Evolutionary conservation across 768 basidiomycete species (phyloP).

Genomic region (Amylocystis lapponica): DNA sequence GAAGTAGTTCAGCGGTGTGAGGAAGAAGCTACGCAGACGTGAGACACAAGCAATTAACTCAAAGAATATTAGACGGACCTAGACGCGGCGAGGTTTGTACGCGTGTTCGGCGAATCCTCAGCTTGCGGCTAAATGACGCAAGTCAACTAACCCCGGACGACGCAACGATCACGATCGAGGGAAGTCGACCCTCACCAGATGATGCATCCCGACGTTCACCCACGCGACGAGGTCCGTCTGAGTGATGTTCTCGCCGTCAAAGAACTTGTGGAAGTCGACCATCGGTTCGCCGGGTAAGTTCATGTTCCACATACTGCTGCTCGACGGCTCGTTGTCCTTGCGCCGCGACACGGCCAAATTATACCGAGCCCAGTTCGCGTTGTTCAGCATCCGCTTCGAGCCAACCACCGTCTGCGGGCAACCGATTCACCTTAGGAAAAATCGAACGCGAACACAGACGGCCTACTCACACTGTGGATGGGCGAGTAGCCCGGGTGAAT

Average conservation of each 20-base stretch:
- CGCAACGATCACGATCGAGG: background rate
- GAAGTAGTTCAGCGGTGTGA: conserved; percentile 62
- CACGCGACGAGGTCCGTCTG: conserved; percentile 64
- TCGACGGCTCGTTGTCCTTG: conserved; percentile 57
- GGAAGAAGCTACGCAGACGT: conserved; percentile 37
- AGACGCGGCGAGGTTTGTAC: conserved; percentile 49
- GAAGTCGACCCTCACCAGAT: conserved; percentile 35
- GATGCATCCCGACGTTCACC: conserved; percentile 65
- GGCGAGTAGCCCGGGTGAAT: conserved; percentile 56
- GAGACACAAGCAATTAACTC: background rate
- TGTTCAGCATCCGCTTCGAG: conserved; percentile 53
- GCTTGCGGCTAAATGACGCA: conserved; percentile 41
- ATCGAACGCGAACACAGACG: background rate
- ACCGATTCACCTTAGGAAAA: background rate
- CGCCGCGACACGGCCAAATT: conserved; percentile 51
- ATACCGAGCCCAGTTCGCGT: conserved; percentile 64
- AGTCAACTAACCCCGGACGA: background rate
- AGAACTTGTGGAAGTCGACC: conserved; percentile 58
- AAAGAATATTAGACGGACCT: conserved; percentile 29
- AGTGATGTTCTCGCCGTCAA: conserved; percentile 56
- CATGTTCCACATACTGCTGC: conserved; percentile 57
- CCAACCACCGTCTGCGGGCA: conserved; percentile 45
- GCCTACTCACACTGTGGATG: conserved; percentile 40
- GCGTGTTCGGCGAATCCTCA: conserved; percentile 59
- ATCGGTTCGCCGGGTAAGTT: conserved; percentile 51